Conservation (phyloP, 2,329 filamentous ascomycete species). For the Cytospora paraplurivora region DNA sequence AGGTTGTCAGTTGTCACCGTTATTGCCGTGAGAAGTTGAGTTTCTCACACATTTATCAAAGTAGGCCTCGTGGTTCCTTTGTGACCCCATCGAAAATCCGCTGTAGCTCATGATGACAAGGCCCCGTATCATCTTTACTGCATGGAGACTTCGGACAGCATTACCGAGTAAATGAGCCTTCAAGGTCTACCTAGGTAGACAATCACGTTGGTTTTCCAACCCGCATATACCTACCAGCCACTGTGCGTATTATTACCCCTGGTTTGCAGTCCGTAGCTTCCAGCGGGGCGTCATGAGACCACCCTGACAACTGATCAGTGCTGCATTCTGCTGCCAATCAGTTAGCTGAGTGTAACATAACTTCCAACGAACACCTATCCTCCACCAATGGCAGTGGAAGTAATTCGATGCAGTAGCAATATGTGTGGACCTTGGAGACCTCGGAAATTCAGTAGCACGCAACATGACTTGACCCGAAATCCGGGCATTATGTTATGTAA, state of each 20-base stretch:
- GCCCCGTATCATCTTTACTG: too few relatives aligned
- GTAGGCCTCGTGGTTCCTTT: too few relatives aligned
- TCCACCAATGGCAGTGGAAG: neutral
- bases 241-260: neutral
- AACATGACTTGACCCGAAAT: neutral
- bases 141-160: too few relatives aligned
- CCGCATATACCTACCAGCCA: neutral
- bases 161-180: too few relatives aligned
- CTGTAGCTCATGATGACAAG: too few relatives aligned
- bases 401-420: neutral
- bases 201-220: neutral
- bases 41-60: too few relatives aligned
- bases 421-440: neutral
- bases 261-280: neutral
- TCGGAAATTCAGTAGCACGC: neutral
- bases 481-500: neutral
- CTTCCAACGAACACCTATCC: neutral
- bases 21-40: too few relatives aligned
- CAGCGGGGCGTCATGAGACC: neutral
- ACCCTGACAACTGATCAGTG: neutral
- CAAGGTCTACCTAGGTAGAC: too few relatives aligned
- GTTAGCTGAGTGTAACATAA: neutral
- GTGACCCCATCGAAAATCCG: too few relatives aligned
- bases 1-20: too few relatives aligned
- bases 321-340: neutral